Evolutionary conservation across 2,329 filamentous ascomycete genomes (phyloP).

Genomic region (Ceratocystis lukuohia): DNA sequence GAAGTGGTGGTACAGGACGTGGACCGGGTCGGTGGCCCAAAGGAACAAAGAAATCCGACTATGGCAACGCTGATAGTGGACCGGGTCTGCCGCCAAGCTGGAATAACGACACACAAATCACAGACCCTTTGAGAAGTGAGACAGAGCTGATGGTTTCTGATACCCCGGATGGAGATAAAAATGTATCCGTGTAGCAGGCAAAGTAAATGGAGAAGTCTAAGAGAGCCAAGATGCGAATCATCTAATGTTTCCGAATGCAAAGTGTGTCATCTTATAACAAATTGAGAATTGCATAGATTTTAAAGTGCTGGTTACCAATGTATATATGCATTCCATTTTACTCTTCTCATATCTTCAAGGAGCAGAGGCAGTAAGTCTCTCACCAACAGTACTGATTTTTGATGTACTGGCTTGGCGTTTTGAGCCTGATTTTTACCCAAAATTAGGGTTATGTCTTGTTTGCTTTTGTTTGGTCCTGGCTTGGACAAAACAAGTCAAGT

Average conservation of each 20-base stretch:
- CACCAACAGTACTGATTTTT: no score
- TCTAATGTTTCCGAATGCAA: neutral
- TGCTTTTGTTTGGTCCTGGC: neutral
- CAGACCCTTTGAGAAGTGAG: neutral
- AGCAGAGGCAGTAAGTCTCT: no score
- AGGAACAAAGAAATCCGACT: constrained; percentile 54
- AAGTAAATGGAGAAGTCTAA: neutral
- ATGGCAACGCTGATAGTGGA: constrained; percentile 52
- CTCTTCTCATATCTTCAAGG: no score
- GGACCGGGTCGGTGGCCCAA: constrained; percentile 55
- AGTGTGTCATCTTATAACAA: neutral
- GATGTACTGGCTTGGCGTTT: no score
- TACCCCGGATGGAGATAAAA: neutral
- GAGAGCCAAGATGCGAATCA: neutral
- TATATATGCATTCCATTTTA: no score
- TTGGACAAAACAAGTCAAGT: neutral
- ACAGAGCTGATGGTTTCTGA: constrained; percentile 4
- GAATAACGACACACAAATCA: constrained; percentile 22
- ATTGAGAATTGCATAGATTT: neutral
- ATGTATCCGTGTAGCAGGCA: constrained; percentile 7
- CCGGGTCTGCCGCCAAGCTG: constrained; percentile 49
- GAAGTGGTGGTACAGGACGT: constrained; percentile 45
- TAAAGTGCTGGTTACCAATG: no score
- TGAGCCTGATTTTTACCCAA: no score
- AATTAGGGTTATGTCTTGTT: no score